Percentiles rank a stretch among this genome's conserved stretches.
These are phyloP conservation scores for Aureobasidium pullulans DNA, from an alignment of 2,329 filamentous ascomycete genomes.

Conservation along the genomic window DNA sequence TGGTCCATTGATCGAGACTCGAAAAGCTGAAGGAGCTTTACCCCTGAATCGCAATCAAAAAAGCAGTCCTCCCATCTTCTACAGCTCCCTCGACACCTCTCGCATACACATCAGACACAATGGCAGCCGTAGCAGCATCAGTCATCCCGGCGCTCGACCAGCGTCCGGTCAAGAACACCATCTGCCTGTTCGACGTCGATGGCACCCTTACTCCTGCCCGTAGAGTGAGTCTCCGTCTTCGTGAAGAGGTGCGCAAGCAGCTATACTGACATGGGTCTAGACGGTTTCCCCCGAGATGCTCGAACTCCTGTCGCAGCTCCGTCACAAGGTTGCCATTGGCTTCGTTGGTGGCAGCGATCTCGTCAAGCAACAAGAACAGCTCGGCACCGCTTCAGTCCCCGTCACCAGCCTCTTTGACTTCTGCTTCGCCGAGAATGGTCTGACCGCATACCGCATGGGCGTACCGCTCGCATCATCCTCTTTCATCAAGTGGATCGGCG, in stretches of 20 bases:
- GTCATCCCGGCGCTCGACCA: constrained; percentile 69
- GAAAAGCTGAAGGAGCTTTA: background rate
- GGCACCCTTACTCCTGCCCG: constrained; percentile 81
- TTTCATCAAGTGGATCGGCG: constrained; percentile 90
- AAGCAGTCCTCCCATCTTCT: background rate
- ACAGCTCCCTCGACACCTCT: background rate
- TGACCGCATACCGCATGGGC: constrained; percentile 83
- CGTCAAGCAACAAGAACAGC: constrained; percentile 90
- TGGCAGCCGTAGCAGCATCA: constrained; percentile 34
- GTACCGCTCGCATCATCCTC: constrained; percentile 65
- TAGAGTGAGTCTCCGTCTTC: constrained; percentile 46
- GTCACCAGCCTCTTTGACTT: constrained; percentile 92
- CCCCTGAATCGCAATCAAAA: constrained; percentile 11
- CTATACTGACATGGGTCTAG: constrained; percentile 35
- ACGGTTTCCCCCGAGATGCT: constrained; percentile 74
- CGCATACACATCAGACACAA: constrained; percentile 3
- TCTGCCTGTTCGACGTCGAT: constrained; percentile 95
- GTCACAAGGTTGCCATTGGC: constrained; percentile 81
- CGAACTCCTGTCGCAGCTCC: constrained; percentile 66
- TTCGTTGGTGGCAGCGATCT: constrained; percentile 92
- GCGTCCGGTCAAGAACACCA: constrained; percentile 84
- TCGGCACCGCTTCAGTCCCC: constrained; percentile 59
- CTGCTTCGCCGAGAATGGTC: constrained; percentile 94
- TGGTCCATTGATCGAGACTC: background rate
- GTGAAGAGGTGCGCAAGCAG: background rate